Base-by-base conservation (phyloP, 2,329 filamentous ascomycete genomes). In the Arthrocladium fulminans region DNA sequence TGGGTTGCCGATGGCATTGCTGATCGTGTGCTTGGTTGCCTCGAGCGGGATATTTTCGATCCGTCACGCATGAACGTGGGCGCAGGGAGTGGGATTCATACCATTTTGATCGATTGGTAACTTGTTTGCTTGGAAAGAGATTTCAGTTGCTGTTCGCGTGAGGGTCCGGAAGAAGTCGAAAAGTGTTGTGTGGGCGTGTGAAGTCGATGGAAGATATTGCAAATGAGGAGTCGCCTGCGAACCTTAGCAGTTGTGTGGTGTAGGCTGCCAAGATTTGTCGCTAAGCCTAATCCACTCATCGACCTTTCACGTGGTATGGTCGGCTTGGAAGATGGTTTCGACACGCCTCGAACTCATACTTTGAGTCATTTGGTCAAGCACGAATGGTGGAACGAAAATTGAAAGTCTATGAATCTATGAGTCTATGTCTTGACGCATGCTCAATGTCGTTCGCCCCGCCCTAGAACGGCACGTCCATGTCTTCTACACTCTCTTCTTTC, bases 381-480 rank as follows among this genome's bases (percentile, higher is more conserved):
- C 7, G 34, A 37, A 30, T 30, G 29, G 8, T 8, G n/a, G 8
- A 30, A 9, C 29, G 29, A 30, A 30, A 30, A 39, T 15, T 8
- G 17, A 39, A 9, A 9, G 35, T 13, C 8, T 15, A 8, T 20
- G 9, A 9, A 9, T 42, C 39, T 20, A 13, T 22, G 6, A 19
- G 23, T 43, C 40, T 43, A 43, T 37, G 50, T 47, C 49, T 29
- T 29, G 7, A 7, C 27, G 7, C 27, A n/a, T n/a, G n/a, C n/a
- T n/a, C n/a, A n/a, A n/a, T n/a, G n/a, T n/a, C n/a, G n/a, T n/a
- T n/a, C n/a, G n/a, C n/a, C n/a, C n/a, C n/a, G n/a, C n/a, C 5
- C 25, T 32, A 80, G 60, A 84, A 84, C 1, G 81, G 80, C 56
- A 84, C 63, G 65, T 83, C 79, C 81, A 84, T 83, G 65, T 84